phyloP scores from a whole-genome alignment of 768 basidiomycete species.

The Leucosporidium scottii region DNA sequence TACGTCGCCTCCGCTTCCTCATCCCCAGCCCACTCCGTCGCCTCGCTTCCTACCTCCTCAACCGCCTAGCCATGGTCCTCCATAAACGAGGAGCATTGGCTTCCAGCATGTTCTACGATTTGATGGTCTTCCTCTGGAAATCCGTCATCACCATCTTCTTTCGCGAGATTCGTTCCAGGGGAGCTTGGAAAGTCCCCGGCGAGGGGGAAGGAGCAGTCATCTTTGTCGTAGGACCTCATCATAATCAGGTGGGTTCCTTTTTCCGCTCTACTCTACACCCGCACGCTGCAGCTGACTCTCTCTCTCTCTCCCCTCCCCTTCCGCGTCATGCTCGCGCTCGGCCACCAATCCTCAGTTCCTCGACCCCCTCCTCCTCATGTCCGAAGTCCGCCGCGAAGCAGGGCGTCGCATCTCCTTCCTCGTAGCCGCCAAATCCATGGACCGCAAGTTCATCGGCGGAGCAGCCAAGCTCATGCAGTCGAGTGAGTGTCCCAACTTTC shows the following conservation, averaged over 20 bases:
- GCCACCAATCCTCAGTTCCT: conserved; percentile 59
- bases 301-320: background rate
- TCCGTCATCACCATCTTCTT: conserved; percentile 88
- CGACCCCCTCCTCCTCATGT: conserved; percentile 74
- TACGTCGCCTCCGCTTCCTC: conserved; percentile 25
- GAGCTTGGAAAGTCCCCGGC: conserved; percentile 86
- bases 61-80: conserved; percentile 27
- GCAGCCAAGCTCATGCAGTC: conserved; percentile 76
- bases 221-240: conserved; percentile 86
- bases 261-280: background rate
- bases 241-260: conserved; percentile 61
- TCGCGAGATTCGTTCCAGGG: conserved; percentile 85
- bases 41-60: conserved; percentile 25
- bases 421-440: conserved; percentile 82
- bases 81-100: conserved; percentile 30
- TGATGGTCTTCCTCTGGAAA: conserved; percentile 70
- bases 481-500: conserved; percentile 52
- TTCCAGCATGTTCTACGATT: conserved; percentile 53
- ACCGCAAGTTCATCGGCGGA: conserved; percentile 67
- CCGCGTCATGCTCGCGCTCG: background rate
- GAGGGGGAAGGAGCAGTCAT: conserved; percentile 69
- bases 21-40: conserved; percentile 17
- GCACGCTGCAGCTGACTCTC: too few relatives aligned
- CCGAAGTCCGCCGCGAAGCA: conserved; percentile 79
- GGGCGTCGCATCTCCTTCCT: conserved; percentile 75